Evolutionary conservation across 2,329 filamentous ascomycete genomes (phyloP).

Genomic region (Diaporthe longicolla): DNA sequence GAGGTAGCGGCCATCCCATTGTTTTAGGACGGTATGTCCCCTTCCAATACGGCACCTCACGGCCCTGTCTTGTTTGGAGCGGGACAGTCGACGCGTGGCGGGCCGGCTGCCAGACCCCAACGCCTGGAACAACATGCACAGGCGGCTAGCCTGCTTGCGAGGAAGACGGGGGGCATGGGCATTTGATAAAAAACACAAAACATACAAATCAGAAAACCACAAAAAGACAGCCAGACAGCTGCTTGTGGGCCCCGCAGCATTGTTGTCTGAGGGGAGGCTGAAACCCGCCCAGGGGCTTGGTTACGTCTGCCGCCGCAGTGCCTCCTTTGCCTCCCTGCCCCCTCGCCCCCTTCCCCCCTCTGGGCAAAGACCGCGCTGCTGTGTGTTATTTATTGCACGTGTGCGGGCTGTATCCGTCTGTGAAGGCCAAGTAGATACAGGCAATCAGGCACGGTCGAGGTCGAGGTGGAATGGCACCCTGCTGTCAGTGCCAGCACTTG

Average conservation of each 20-base stretch:
- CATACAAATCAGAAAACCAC: neutral
- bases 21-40: neutral
- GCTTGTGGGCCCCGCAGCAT: slow-evolving; percentile 9
- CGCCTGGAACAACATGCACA: neutral
- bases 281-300: slow-evolving; percentile 31
- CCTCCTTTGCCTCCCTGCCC: neutral
- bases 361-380: no score
- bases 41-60: neutral
- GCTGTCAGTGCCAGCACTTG: neutral
- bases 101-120: neutral
- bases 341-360: neutral
- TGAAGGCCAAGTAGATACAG: no score
- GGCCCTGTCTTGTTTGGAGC: neutral
- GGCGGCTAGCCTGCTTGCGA: neutral
- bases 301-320: neutral
- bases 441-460: neutral
- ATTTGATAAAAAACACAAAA: slow-evolving; percentile 7
- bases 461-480: neutral
- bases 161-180: no score
- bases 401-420: no score
- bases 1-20: neutral
- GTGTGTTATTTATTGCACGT: no score
- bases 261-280: slow-evolving; percentile 15
- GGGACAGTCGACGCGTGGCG: slow-evolving; percentile 8
- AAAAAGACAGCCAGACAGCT: neutral